Base-by-base conservation (phyloP, 139 green algal species). In the Eudorina sp. region DNA sequence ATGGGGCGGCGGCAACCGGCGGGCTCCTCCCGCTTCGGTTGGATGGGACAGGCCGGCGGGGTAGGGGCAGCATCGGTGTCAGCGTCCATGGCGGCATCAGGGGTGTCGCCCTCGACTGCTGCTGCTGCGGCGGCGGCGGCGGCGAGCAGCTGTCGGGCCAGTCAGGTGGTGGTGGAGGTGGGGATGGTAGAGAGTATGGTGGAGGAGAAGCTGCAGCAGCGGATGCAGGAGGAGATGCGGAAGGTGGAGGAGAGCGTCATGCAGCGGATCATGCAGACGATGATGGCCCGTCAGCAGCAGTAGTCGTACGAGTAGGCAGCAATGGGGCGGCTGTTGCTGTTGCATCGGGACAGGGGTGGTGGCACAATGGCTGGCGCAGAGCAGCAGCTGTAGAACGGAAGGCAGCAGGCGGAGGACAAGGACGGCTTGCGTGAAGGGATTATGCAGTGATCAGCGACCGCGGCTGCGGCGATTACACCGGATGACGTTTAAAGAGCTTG, bases 181-280 rank as follows among this genome's bases (percentile, higher is more conserved):
- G 41, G 60, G 3, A 29, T 76, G 5, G 60, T 86, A 29, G 80
- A 64, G 60, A 77, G 60, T 31, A 53, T 86, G 80, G 80, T 86
- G 58, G 60, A 86, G 80, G 80, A 86, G 60, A 64, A 64, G 80
- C 2, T 86, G 41, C 80, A 64, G 29, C 38, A 62, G 41, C 80
- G 43, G 36, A 76, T 86, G 80, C 23, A 43, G 80, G 60, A 86
- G 41, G 80, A 85, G 36, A 76, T 86, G 60, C 11, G 8, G 80
- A 8, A 53, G 16, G 41, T 86, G 45, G 80, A 86, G 60, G 41
- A 86, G 60, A 8, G 13, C 16, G 43, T 86, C n/a, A 77, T 46
- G 41, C 31, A 53, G 60, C 80, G 80, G 4, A 72, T 86, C 21
- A 62, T 76, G 43, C 8, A 41, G 23, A 76, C 45, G 23, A 81